Base-by-base conservation (phyloP, 768 basidiomycete species). In the Termitomyces heimii region DNA sequence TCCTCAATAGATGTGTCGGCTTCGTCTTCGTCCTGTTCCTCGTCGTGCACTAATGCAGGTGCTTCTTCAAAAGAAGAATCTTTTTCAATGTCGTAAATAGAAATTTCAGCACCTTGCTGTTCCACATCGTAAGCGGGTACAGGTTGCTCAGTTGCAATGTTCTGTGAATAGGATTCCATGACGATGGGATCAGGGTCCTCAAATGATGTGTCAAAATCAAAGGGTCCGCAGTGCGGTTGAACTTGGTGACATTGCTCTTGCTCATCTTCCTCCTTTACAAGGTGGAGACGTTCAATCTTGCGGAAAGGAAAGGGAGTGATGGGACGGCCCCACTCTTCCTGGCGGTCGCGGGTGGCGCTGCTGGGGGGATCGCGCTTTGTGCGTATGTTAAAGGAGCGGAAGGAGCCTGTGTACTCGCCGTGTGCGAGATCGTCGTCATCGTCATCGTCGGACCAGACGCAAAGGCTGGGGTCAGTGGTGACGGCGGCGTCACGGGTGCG, bases 351-450 rank as follows among this genome's bases (percentile, higher is more conserved):
- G 20, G 82, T 83, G 14, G 71, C 73, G 61, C 81, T 84, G 50
- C 82, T 82, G 4, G 85, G 84, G 0, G 86, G 85, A 60, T 86
- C 88, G 18, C 68, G 70, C 71, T 88, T 89, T 20, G 83, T 86
- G 20, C 77, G 83, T 4, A 88, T 78, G 8, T 65, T 73, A 51
- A 84, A 60, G 56, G 78, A 75, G 65, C 70, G 81, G 72, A 82
- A 89, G 32, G 73, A 76, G 12, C 87, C 88, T 6, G 88, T 90
- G 64, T 79, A 89, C 60, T 89, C 85, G 22, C 86, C 85, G 31
- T 78, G 73, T 1, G 73, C 79, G 54, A 79, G 75, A 1, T 62
- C 67, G 1, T 53, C 51, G n/a, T 71, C 73, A 31, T 69, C 67
- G 53, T 77, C 76, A 28, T 68, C 74, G 54, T 75, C 72, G 34